Conservation (phyloP, 495 filamentous ascomycete genomes). For the Evernia prunastri region DNA sequence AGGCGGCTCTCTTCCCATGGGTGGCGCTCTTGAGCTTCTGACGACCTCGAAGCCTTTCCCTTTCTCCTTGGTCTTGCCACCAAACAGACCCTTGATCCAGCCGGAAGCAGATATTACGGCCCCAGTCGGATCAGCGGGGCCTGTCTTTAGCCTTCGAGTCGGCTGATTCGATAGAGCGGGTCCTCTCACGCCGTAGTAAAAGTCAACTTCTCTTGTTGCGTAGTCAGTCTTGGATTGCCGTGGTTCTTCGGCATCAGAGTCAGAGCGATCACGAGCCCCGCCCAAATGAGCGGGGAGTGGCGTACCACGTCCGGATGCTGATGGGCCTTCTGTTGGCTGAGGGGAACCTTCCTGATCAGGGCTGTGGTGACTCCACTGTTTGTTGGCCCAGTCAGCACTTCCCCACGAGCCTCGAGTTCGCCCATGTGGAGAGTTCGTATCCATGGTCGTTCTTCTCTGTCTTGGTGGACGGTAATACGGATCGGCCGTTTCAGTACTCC, state of each 20-base stretch:
- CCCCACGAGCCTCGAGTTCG: conserved; percentile 43
- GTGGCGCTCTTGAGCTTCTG: conserved; percentile 65
- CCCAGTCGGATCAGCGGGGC: conserved; percentile 88
- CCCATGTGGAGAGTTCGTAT: conserved; percentile 37
- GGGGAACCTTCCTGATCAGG: conserved; percentile 27
- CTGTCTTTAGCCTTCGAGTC: conserved; percentile 80
- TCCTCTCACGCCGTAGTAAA: conserved; percentile 76
- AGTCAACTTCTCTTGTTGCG: conserved; percentile 85
- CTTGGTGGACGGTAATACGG: conserved; percentile 83
- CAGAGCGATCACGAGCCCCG: conserved; percentile 48
- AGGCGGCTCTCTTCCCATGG: conserved; percentile 35
- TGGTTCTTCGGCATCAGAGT: conserved; percentile 41
- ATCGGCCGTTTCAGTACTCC: conserved; percentile 47
- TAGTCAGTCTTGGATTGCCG: conserved; percentile 67
- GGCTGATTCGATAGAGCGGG: conserved; percentile 78
- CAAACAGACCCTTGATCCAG: conserved; percentile 75
- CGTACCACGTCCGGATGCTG: conserved; percentile 46
- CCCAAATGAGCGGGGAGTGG: conserved; percentile 48
- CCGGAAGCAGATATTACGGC: conserved; percentile 81
- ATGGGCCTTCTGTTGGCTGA: conserved; percentile 40
- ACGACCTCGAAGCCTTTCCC: conserved; percentile 97
- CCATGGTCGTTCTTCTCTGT: conserved; percentile 53
- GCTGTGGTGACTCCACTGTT: conserved; percentile 34
- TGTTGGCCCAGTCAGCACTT: conserved; percentile 48
- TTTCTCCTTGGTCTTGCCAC: conserved; percentile 77